phyloP scores from a whole-genome alignment of 768 basidiomycete species.

The Boletus subcaerulescens region DNA sequence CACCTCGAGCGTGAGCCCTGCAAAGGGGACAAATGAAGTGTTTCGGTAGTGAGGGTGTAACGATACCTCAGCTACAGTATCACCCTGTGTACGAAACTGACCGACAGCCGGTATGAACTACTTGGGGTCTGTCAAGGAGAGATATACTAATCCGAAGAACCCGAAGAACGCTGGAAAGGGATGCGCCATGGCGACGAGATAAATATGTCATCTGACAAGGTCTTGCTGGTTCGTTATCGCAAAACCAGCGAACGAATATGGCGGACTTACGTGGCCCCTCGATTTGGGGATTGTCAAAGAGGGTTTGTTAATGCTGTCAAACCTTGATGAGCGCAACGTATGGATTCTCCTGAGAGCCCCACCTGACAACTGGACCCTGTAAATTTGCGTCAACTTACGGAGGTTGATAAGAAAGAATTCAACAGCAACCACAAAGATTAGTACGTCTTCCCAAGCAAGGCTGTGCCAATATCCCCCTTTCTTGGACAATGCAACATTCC shows the following conservation, averaged over 20 bases:
- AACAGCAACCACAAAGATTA: slow-evolving; percentile 13
- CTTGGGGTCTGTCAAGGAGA: not conserved
- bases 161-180: not conserved
- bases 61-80: not conserved
- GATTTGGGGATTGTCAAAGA: slow-evolving; percentile 17
- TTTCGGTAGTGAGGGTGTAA: not conserved
- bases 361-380: slow-evolving; percentile 27
- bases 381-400: slow-evolving; percentile 19
- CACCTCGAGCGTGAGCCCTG: not conserved
- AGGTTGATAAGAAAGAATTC: slow-evolving; percentile 22
- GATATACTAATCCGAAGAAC: not conserved
- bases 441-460: slow-evolving; percentile 18
- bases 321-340: slow-evolving; percentile 21
- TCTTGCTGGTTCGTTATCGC: slow-evolving; percentile 12
- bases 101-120: not conserved
- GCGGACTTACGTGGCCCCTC: slow-evolving; percentile 24
- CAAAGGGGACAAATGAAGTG: not conserved
- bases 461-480: slow-evolving; percentile 8
- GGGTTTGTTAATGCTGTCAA: slow-evolving; percentile 27
- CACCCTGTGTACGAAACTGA: not conserved
- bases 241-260: slow-evolving; percentile 6
- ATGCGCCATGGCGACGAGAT: slow-evolving; percentile 17
- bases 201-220: slow-evolving; percentile 4
- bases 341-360: slow-evolving; percentile 7
- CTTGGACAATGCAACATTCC: slow-evolving; percentile 13